Evolutionary conservation across 1,284 basidiomycete genomes (phyloP).

Genomic region (Cutaneotrichosporon dermatis): DNA sequence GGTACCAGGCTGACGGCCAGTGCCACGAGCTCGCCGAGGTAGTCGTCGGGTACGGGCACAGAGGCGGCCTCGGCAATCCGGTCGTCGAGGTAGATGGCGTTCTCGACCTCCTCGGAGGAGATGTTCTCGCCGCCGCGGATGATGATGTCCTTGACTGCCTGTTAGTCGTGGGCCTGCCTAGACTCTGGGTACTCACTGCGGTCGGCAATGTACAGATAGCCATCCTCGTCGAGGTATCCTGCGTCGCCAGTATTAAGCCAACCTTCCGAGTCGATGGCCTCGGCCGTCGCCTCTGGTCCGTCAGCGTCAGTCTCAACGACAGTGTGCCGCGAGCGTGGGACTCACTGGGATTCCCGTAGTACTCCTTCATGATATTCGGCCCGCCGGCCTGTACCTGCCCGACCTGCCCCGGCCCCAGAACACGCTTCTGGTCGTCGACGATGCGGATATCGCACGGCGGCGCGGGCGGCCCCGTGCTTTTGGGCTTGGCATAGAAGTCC

Average conservation of each 20-base stretch:
- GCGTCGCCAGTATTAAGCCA: slow-evolving; percentile 46
- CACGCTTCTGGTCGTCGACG: slow-evolving; percentile 26
- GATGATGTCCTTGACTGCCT: slow-evolving; percentile 36
- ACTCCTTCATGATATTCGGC: slow-evolving; percentile 43
- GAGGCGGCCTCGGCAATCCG: slow-evolving; percentile 37
- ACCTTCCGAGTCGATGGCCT: slow-evolving; percentile 28
- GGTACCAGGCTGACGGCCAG: slow-evolving; percentile 31
- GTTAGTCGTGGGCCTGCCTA: slow-evolving; percentile 34
- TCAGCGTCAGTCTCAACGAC: not conserved
- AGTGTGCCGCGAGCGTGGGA: not conserved
- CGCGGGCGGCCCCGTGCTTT: slow-evolving; percentile 27
- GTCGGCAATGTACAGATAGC: slow-evolving; percentile 40
- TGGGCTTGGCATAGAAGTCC: slow-evolving; percentile 31
- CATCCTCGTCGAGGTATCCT: slow-evolving; percentile 35
- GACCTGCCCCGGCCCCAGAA: slow-evolving; percentile 20
- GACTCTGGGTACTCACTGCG: slow-evolving; percentile 28
- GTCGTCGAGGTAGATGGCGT: slow-evolving; percentile 36
- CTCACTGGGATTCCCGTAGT: slow-evolving; percentile 23
- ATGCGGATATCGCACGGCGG: slow-evolving; percentile 37
- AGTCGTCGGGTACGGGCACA: slow-evolving; percentile 32
- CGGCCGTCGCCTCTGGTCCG: slow-evolving; percentile 10
- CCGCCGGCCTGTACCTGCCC: slow-evolving; percentile 39
- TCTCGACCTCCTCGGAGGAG: slow-evolving; percentile 37
- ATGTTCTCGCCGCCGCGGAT: slow-evolving; percentile 48
- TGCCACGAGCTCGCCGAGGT: slow-evolving; percentile 41